These are phyloP conservation scores for Blastocrithidia nonstop DNA, from an alignment of 208 protist genomes.

Conservation along the genomic window DNA sequence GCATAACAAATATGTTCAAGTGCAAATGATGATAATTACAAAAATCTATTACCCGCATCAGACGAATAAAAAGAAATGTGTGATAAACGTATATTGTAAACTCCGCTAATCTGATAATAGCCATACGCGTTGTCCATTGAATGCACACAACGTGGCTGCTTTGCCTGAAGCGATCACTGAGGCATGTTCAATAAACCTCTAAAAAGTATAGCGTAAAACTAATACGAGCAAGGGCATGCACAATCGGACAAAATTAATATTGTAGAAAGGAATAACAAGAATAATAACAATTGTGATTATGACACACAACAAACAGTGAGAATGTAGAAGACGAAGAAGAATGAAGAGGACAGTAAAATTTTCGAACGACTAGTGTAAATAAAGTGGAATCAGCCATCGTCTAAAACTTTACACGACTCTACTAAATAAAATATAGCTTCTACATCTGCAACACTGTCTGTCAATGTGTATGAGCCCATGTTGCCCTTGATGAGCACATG, in stretches of 20 bases:
- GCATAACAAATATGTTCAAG: not conserved
- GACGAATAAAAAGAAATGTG: constrained; percentile 29
- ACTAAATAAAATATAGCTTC: too few relatives aligned
- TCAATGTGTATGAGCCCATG: not conserved
- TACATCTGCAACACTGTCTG: not conserved
- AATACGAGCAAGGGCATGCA: too few relatives aligned
- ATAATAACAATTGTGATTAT: too few relatives aligned
- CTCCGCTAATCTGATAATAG: constrained; percentile 72
- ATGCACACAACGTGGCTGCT: constrained; percentile 24
- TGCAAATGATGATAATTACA: not conserved
- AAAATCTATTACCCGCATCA: constrained; percentile 3
- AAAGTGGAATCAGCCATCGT: too few relatives aligned
- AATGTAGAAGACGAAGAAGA: too few relatives aligned
- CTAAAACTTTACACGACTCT: too few relatives aligned
- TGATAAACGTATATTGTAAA: constrained; percentile 43
- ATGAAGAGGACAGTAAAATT: too few relatives aligned
- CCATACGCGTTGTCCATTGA: constrained; percentile 48
- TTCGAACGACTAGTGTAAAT: too few relatives aligned
- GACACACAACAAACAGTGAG: too few relatives aligned
- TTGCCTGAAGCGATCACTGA: constrained; percentile 67
- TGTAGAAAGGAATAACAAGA: too few relatives aligned
- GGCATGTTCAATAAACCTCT: constrained; percentile 30
- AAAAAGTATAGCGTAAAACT: too few relatives aligned
- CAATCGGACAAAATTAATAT: too few relatives aligned
- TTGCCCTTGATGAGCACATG: constrained; percentile 4